Evolutionary conservation across 768 basidiomycete species (phyloP).

Genomic region (Hemileccinum impolitum): DNA sequence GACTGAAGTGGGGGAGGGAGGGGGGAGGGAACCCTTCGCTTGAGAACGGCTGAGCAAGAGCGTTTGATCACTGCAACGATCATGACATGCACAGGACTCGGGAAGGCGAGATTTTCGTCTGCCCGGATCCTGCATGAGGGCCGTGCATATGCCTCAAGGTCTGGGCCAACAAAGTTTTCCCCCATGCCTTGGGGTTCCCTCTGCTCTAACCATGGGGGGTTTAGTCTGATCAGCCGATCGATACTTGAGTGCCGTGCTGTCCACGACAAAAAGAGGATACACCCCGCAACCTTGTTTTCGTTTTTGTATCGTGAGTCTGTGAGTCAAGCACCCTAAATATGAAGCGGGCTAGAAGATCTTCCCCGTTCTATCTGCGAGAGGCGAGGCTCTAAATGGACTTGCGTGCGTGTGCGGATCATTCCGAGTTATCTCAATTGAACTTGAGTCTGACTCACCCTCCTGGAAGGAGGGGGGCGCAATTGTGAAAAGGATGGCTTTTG

Average conservation of each 20-base stretch:
- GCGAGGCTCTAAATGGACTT: slow-evolving; percentile 13
- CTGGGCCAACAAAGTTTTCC: slow-evolving; percentile 8
- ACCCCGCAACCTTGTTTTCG: slow-evolving; percentile 19
- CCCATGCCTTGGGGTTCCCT: not conserved
- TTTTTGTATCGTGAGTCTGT: slow-evolving; percentile 4
- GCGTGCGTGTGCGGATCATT: slow-evolving; percentile 20
- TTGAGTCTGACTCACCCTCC: no score
- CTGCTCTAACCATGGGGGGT: not conserved
- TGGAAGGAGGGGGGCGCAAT: slow-evolving; percentile 8
- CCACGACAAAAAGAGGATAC: slow-evolving; percentile 6
- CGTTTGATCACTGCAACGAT: slow-evolving; percentile 6
- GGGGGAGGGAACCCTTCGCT: slow-evolving; percentile 5
- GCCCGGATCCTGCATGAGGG: slow-evolving; percentile 21
- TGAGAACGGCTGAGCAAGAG: slow-evolving; percentile 9
- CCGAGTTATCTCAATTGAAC: slow-evolving; percentile 12
- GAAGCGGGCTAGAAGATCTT: slow-evolving; percentile 15
- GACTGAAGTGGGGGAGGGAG: not conserved
- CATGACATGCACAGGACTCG: slow-evolving; percentile 3
- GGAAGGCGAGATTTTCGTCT: slow-evolving; percentile 6
- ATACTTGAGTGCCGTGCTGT: slow-evolving; percentile 1
- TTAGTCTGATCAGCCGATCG: slow-evolving; percentile 12
- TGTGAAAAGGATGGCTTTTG: slow-evolving; percentile 9
- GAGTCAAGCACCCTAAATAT: slow-evolving; percentile 19
- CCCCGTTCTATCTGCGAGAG: slow-evolving; percentile 23
- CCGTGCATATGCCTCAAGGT: slow-evolving; percentile 8